Evolutionary conservation across 1,139 yeast species (phyloP).

Genomic region (Suhomyces panamericanus): DNA sequence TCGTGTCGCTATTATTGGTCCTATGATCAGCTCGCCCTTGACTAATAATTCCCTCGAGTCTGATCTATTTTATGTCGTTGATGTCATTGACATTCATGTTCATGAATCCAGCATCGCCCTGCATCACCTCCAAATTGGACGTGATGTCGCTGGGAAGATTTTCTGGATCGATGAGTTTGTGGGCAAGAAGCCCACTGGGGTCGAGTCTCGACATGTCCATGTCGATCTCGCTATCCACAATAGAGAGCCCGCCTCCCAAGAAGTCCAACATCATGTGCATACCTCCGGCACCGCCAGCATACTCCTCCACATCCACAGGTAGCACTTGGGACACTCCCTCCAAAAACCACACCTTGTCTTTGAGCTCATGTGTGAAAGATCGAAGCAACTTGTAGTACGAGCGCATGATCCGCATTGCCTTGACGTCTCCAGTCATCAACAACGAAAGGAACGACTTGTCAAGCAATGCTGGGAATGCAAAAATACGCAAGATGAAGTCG

Average conservation of each 20-base stretch:
- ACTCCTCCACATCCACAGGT: conserved; percentile 81
- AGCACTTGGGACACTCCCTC: conserved; percentile 88
- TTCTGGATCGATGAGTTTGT: conserved; percentile 52
- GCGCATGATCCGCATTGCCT: conserved; percentile 87
- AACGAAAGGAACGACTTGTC: conserved; percentile 76
- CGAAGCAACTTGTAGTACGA: conserved; percentile 81
- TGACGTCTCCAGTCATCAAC: conserved; percentile 78
- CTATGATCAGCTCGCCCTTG: too few relatives aligned
- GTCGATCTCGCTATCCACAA: conserved; percentile 45
- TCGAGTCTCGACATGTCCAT: conserved; percentile 46
- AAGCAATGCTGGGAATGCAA: conserved; percentile 89
- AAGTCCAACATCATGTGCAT: conserved; percentile 90
- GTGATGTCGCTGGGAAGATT: conserved; percentile 59
- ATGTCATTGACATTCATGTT: conserved; percentile 24
- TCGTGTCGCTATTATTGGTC: too few relatives aligned
- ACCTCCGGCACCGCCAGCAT: conserved; percentile 81
- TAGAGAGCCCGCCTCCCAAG: conserved; percentile 69
- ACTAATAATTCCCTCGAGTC: too few relatives aligned
- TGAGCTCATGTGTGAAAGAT: conserved; percentile 81
- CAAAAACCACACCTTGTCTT: conserved; percentile 88
- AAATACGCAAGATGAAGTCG: conserved; percentile 82
- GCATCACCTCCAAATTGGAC: conserved; percentile 49
- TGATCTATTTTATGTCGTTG: conserved; percentile 13
- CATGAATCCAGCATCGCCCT: conserved; percentile 40
- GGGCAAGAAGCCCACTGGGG: conserved; percentile 37